These are phyloP conservation scores for Leccinum uliginosum DNA, from an alignment of 768 basidiomycete species.

Conservation along the genomic window DNA sequence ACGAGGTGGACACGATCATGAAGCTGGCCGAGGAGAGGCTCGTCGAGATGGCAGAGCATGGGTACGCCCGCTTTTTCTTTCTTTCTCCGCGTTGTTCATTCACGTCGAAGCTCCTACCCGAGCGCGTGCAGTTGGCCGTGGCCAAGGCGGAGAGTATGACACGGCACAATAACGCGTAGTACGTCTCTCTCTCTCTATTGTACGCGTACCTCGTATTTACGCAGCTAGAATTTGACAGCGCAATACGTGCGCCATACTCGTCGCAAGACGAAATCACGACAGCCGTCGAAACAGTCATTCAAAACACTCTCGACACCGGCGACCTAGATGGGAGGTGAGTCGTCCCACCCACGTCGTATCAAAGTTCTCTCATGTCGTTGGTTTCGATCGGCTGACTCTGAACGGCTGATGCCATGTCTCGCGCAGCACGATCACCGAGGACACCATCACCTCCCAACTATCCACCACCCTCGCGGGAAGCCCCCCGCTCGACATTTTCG, in stretches of 20 bases:
- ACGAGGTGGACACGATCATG: slow-evolving; percentile 89
- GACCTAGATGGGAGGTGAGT: slow-evolving; percentile 27
- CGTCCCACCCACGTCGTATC: no score
- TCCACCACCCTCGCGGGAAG: slow-evolving; percentile 62
- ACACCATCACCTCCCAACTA: slow-evolving; percentile 62
- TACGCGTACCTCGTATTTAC: not conserved
- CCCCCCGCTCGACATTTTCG: slow-evolving; percentile 82
- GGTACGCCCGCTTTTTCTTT: slow-evolving; percentile 47
- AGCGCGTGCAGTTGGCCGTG: slow-evolving; percentile 64
- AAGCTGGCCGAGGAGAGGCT: slow-evolving; percentile 43
- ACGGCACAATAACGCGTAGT: slow-evolving; percentile 67
- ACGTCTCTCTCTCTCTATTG: not conserved
- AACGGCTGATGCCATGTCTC: no score
- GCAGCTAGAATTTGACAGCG: slow-evolving; percentile 39
- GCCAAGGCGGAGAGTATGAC: slow-evolving; percentile 75
- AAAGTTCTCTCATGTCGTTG: slow-evolving; percentile 5
- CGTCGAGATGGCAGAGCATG: slow-evolving; percentile 71
- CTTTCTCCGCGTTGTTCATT: no score
- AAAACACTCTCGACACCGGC: slow-evolving; percentile 32
- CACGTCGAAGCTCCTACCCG: slow-evolving; percentile 57
- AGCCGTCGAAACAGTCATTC: slow-evolving; percentile 48
- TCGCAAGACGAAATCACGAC: slow-evolving; percentile 88
- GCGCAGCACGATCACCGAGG: slow-evolving; percentile 54
- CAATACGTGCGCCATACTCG: slow-evolving; percentile 86
- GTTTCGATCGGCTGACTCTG: no score